Conservation (phyloP, 2,329 filamentous ascomycete genomes). For the Fusarium sp. region DNA sequence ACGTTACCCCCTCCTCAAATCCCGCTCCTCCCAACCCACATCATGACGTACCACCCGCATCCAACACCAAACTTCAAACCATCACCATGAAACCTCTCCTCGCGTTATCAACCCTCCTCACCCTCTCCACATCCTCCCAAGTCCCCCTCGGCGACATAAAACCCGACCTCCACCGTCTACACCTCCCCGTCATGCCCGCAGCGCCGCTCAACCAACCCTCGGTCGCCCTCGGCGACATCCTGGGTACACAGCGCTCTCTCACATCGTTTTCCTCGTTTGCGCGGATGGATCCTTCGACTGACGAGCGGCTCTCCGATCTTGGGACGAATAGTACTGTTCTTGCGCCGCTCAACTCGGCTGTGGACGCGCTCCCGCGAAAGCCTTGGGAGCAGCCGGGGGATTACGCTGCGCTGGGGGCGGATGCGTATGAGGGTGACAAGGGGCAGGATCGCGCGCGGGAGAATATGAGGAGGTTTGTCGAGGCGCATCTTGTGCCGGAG, state of each 20-base stretch:
- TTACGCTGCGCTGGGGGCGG: constrained; percentile 73
- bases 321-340: constrained; percentile 83
- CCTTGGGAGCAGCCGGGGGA: constrained; percentile 86
- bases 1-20: constrained; percentile 18
- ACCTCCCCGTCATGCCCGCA: constrained; percentile 46
- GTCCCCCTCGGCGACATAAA: constrained; percentile 17
- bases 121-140: constrained; percentile 22
- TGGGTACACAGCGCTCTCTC: constrained; percentile 81
- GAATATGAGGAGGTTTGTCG: constrained; percentile 85
- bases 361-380: constrained; percentile 83
- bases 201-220: constrained; percentile 53
- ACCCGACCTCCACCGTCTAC: constrained; percentile 22
- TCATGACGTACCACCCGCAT: constrained; percentile 32
- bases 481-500: constrained; percentile 81
- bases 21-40: constrained; percentile 2
- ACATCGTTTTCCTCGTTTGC: constrained; percentile 88
- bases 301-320: constrained; percentile 75
- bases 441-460: constrained; percentile 80
- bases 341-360: constrained; percentile 85
- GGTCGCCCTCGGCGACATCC: constrained; percentile 85
- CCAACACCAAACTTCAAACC: neutral
- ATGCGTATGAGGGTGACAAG: constrained; percentile 80
- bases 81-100: constrained; percentile 41
- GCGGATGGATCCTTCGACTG: constrained; percentile 78
- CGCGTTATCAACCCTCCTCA: constrained; percentile 26